phyloP scores from a whole-genome alignment of 164 flowering plant species.

The Nymphaea colorata region DNA sequence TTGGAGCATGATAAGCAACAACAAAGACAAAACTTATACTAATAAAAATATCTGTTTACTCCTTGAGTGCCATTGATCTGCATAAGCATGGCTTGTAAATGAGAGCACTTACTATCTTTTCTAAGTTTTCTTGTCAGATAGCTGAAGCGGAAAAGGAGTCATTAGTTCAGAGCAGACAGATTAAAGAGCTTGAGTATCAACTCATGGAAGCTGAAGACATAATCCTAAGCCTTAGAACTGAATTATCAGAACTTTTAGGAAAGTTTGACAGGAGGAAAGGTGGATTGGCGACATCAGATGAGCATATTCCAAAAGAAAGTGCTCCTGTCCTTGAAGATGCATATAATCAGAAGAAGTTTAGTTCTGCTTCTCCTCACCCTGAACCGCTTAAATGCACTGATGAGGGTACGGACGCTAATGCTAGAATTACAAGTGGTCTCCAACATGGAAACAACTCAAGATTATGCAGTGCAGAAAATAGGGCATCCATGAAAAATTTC shows the following conservation, averaged over 20 bases:
- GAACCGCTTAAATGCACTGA: not conserved
- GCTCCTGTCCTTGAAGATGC: slow-evolving; percentile 8
- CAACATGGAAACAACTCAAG: not conserved
- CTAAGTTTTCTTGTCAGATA: slow-evolving; percentile 15
- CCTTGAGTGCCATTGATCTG: not conserved
- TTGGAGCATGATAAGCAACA: too few species aligned
- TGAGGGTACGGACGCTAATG: slow-evolving; percentile 11
- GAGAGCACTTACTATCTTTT: not conserved
- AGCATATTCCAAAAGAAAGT: slow-evolving; percentile 6
- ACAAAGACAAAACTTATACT: too few species aligned
- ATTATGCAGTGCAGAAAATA: not conserved
- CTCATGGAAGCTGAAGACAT: slow-evolving; percentile 79
- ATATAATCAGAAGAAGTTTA: slow-evolving; percentile 12
- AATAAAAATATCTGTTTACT: too few species aligned
- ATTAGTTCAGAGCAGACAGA: slow-evolving; percentile 40
- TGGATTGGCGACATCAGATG: slow-evolving; percentile 6
- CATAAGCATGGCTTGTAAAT: not conserved
- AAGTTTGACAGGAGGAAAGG: slow-evolving; percentile 32
- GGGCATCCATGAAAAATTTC: not conserved
- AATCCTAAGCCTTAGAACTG: slow-evolving; percentile 53
- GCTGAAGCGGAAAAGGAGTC: slow-evolving; percentile 43
- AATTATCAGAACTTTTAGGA: slow-evolving; percentile 40
- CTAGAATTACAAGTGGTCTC: slow-evolving; percentile 9
- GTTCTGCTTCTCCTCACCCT: slow-evolving; percentile 3
- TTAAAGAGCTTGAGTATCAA: slow-evolving; percentile 85